Evolutionary conservation across 2,329 filamentous ascomycete species (phyloP), one percentile per base, ranked within the genome.

Genomic region (Arthrocladium fulminans): DNA sequence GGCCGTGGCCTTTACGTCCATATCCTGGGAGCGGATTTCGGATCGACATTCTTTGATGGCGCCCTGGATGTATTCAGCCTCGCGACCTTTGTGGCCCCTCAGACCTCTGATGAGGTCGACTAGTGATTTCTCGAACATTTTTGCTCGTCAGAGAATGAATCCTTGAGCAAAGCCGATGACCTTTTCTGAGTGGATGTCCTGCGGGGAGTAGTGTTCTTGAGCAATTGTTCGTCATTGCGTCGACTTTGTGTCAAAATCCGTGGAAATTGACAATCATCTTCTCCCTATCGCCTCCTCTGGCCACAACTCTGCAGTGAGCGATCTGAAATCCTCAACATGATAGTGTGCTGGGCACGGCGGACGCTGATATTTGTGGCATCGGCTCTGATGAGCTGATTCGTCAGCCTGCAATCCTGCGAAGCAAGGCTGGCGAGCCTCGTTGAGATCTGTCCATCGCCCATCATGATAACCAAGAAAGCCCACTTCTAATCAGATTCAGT

Each of bases 71-170:
- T 97, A 98, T 64, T 94, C 88, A 66, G 84, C 86, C 71, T 98
- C 92, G 63, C 83, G 85, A 60, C 90, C 90, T 68, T 95, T 96
- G 73, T 97, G 89, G 65, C 90, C 92, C 57, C 92, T 84, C 63
- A 98, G 74, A 61, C 92, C 92, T 69, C 89, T 81, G 61, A 98
- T 98, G 74, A 98, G 89, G 80, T 97, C 90, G 70, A 96, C 95
- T 17, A 98, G 80, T 35, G 92, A 96, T 71, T 98, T 98, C 69
- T 98, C 92, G 72, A 98, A 98, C 92, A 89, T 97, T 55, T 47
- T 53, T 53, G 20, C 29, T 22, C 19, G 19, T 24, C 15, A 37
- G 25, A 15, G 23, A 34, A 22, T 13, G 43, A 35, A 12, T 6
- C n/a, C 19, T 22, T 22, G 9, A n/a, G 5, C 9, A 40, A 10